Percentiles rank a stretch among this genome's conserved stretches.
phyloP scores from a whole-genome alignment of 164 flowering plant species.

The Paratinospora sagittata region DNA sequence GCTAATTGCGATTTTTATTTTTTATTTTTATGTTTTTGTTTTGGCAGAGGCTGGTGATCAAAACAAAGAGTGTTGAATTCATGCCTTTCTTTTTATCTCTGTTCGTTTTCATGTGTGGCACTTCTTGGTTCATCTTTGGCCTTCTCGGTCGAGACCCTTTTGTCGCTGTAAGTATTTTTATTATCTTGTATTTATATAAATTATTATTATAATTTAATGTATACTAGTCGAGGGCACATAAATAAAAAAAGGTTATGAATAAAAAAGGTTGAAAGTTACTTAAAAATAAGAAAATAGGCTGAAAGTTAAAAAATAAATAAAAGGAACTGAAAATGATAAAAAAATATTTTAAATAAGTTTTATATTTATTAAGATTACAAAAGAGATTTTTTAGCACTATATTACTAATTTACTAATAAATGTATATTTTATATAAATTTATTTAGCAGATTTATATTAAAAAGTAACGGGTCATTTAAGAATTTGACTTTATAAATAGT shows the following conservation, averaged over 20 bases:
- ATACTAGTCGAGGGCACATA: too few species aligned
- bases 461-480: too few species aligned
- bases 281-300: neutral
- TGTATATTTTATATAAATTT: too few species aligned
- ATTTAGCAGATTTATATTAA: too few species aligned
- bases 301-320: neutral
- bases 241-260: too few species aligned
- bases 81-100: constrained; percentile 59
- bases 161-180: constrained; percentile 31
- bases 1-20: neutral
- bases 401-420: too few species aligned
- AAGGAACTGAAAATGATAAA: too few species aligned
- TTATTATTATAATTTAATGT: too few species aligned
- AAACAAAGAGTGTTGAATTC: constrained; percentile 52
- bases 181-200: neutral
- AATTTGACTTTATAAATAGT: too few species aligned
- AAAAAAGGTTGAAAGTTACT: neutral
- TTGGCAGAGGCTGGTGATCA: constrained; percentile 49
- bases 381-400: too few species aligned
- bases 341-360: too few species aligned
- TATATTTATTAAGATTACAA: neutral
- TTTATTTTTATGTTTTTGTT: too few species aligned
- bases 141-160: constrained; percentile 47
- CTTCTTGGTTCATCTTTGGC: constrained; percentile 48
- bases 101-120: constrained; percentile 42